phyloP scores from a whole-genome alignment of 164 flowering plant genomes.

The Litsea cubeba region DNA sequence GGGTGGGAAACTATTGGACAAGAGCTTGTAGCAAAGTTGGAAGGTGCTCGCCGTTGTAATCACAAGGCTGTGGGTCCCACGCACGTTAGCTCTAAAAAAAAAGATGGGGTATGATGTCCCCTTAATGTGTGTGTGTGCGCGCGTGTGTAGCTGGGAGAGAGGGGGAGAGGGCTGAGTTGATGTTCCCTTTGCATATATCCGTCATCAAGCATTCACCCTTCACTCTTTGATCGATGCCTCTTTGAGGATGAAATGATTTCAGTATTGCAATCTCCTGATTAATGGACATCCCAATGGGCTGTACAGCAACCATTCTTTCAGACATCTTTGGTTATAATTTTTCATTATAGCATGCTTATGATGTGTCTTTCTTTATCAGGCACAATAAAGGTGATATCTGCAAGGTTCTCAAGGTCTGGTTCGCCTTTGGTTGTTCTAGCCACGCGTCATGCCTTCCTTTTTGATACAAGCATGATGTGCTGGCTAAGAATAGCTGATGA shows the following conservation, averaged over 20 bases:
- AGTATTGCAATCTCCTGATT: not conserved
- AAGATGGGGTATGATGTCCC: no score
- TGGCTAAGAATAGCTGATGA: slow-evolving; percentile 98
- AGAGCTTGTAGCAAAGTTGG: no score
- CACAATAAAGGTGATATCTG: slow-evolving; percentile 82
- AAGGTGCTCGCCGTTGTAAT: no score
- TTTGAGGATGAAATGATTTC: not conserved
- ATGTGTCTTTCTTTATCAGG: slow-evolving; percentile 38
- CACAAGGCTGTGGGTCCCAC: no score
- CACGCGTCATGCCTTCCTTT: slow-evolving; percentile 92
- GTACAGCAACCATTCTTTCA: not conserved
- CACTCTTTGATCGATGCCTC: no score
- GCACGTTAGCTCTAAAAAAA: no score
- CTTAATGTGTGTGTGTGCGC: no score
- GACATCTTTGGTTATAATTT: not conserved
- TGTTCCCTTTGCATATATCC: no score
- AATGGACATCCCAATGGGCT: not conserved
- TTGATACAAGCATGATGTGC: slow-evolving; percentile 81
- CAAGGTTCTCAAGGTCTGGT: slow-evolving; percentile 87
- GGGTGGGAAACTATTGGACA: no score
- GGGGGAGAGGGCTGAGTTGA: no score
- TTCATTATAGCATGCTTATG: not conserved
- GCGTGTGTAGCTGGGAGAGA: no score
- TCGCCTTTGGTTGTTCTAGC: slow-evolving; percentile 88
- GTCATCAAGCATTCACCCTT: no score